Evolutionary conservation across 2,329 filamentous ascomycete genomes (phyloP).

Genomic region (Elsinoe necatrix): DNA sequence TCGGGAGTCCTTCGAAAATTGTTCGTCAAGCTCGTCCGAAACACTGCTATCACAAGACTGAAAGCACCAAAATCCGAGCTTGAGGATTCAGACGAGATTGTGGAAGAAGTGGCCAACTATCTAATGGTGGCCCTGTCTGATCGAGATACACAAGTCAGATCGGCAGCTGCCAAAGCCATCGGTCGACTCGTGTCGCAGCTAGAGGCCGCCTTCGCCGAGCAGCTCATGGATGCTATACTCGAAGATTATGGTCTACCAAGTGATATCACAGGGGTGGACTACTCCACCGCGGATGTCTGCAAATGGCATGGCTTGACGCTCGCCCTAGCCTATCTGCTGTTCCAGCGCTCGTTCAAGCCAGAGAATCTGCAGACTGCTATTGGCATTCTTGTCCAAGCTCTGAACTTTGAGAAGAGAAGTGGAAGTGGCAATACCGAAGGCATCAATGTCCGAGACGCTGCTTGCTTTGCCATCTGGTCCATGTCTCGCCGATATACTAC

Average conservation of each 20-base stretch:
- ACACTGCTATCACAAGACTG: constrained; percentile 47
- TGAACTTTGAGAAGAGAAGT: constrained; percentile 82
- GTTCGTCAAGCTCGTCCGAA: constrained; percentile 75
- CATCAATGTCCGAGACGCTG: constrained; percentile 85
- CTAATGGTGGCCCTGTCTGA: constrained; percentile 72
- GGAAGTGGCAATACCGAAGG: constrained; percentile 78
- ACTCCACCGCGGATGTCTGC: constrained; percentile 68
- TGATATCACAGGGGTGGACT: constrained; percentile 42
- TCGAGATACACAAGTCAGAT: constrained; percentile 80
- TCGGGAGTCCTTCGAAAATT: constrained; percentile 76
- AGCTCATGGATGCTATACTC: constrained; percentile 81
- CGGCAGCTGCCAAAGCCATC: constrained; percentile 86
- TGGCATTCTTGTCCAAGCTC: constrained; percentile 65
- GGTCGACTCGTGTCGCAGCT: constrained; percentile 78
- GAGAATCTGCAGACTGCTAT: constrained; percentile 64
- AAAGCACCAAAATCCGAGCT: not conserved
- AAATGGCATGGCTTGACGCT: constrained; percentile 91
- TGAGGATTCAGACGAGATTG: constrained; percentile 22
- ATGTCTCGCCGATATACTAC: constrained; percentile 81
- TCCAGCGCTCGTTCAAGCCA: constrained; percentile 69
- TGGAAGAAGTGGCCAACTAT: constrained; percentile 76
- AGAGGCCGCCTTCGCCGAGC: constrained; percentile 67
- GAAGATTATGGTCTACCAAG: constrained; percentile 49
- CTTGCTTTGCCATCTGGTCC: constrained; percentile 94
- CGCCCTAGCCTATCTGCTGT: constrained; percentile 77